Evolutionary conservation across 305 asterid genomes (phyloP), one percentile per base, ranked within the genome.

Genomic region (Fraxinus ornus): DNA sequence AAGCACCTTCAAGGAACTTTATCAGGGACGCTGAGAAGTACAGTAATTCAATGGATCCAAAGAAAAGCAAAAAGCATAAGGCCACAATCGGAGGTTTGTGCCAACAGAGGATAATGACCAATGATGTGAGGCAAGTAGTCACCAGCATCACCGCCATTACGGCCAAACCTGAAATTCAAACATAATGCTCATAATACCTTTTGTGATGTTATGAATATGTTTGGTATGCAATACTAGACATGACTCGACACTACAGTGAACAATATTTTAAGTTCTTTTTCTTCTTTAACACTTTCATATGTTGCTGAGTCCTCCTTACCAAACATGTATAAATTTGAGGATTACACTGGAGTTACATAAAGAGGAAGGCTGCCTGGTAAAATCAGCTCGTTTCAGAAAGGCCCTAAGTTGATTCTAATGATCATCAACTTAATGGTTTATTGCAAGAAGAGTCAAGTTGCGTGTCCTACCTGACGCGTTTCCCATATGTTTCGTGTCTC

Each of bases 91-190:
- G 98, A 71, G 97, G 97, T 77, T 92, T 95, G 88, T 93, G 93
- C 99, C 98, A 95, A 78, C 97, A 93, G 47, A 94, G 96, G 86
- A 95, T 90, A 75, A 95, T 95, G 47, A 95, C 99, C 62, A 95
- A 86, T 22, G 99, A 93, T 8, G 97, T 95, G 78, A 95, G 97
- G 90, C 99, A 95, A 72, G 99, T 95, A 0, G 98, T 95, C 73
- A 95, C 99, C 84, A 95, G 89, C 99, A 95, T 95, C 81, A 95
- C 99, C 0, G 97, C 98, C 97, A 95, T 93, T 62, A 95, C 96
- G 0, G 99, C 98, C 86, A 95, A 87, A 78, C 99, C 98, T 95
- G 94, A 85, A 87, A 70, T 30, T 9, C 19, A 30, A 71, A 32
- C 76, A 71, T 32, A 71, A 71, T 32, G 44, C 19, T 66, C 15